These are phyloP conservation scores for Aspergillus hancockii DNA, from an alignment of 495 filamentous ascomycete species.

Conservation along the genomic window DNA sequence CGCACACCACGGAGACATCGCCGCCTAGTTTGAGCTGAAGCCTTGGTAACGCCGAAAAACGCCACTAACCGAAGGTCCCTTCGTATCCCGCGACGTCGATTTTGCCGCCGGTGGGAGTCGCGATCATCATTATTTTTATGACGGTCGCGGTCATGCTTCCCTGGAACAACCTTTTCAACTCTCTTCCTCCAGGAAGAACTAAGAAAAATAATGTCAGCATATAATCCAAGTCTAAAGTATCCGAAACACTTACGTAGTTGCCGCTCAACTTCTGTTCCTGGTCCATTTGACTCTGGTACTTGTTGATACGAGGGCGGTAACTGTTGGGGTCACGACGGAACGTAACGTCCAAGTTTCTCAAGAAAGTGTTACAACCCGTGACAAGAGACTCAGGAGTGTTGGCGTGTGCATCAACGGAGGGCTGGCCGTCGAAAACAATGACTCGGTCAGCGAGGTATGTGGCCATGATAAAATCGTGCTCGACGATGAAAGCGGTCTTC, in stretches of 20 bases:
- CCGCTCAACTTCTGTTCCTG: conserved; percentile 93
- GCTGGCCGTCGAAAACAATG: conserved; percentile 95
- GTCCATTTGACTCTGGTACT: conserved; percentile 89
- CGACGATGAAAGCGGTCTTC: conserved; percentile 98
- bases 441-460: conserved; percentile 96
- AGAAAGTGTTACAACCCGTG: conserved; percentile 94
- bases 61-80: conserved; percentile 39
- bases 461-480: conserved; percentile 99
- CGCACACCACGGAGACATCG: conserved; percentile 24
- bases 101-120: conserved; percentile 42
- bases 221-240: neutral
- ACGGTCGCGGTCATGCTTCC: conserved; percentile 46
- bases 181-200: conserved; percentile 92
- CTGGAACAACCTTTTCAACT: conserved; percentile 67
- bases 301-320: conserved; percentile 97
- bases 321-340: conserved; percentile 98
- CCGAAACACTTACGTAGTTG: conserved; percentile 72
- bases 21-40: conserved; percentile 37
- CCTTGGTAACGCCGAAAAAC: conserved; percentile 48
- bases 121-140: conserved; percentile 42
- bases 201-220: conserved; percentile 7
- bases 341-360: conserved; percentile 93
- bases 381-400: conserved; percentile 89
- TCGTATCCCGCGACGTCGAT: conserved; percentile 36
- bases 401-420: conserved; percentile 82